phyloP scores from a whole-genome alignment of 2,329 filamentous ascomycete species.

The Colletotrichum lindemuthianum region DNA sequence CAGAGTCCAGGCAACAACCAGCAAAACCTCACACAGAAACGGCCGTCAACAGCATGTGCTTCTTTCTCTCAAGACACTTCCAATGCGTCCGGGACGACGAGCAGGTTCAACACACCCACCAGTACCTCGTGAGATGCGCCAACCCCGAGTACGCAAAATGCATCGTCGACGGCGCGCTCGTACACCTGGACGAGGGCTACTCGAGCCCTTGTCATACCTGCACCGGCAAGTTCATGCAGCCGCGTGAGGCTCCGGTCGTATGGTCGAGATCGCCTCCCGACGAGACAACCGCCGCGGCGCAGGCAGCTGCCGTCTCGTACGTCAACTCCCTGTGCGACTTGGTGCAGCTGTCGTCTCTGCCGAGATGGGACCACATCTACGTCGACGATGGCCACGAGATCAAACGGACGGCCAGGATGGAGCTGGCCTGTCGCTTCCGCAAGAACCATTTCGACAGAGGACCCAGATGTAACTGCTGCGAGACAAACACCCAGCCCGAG shows the following conservation, averaged over 20 bases:
- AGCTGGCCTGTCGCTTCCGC: conserved; percentile 32
- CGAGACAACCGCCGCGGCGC: background rate
- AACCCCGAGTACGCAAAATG: conserved; percentile 26
- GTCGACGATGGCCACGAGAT: background rate
- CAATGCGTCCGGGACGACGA: background rate
- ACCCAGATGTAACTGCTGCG: conserved; percentile 1
- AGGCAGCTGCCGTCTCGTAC: conserved; percentile 12
- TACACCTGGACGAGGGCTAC: background rate
- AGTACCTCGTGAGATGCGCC: conserved; percentile 28
- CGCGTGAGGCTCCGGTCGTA: background rate
- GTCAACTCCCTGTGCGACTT: conserved; percentile 6
- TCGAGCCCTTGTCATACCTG: conserved; percentile 13
- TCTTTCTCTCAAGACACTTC: conserved; percentile 19
- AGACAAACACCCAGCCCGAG: conserved; percentile 13
- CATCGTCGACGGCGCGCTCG: conserved; percentile 5
- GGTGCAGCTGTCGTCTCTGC: conserved; percentile 1
- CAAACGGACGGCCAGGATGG: conserved; percentile 16
- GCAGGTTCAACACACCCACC: background rate
- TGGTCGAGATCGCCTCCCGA: background rate
- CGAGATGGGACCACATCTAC: background rate
- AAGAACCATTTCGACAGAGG: conserved; percentile 23
- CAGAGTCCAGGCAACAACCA: too few species aligned
- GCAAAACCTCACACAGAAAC: background rate
- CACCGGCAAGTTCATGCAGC: conserved; percentile 23
- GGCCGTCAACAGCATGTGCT: conserved; percentile 17